Conservation (phyloP, 345 rosid genomes). For the Clausena lansium region DNA sequence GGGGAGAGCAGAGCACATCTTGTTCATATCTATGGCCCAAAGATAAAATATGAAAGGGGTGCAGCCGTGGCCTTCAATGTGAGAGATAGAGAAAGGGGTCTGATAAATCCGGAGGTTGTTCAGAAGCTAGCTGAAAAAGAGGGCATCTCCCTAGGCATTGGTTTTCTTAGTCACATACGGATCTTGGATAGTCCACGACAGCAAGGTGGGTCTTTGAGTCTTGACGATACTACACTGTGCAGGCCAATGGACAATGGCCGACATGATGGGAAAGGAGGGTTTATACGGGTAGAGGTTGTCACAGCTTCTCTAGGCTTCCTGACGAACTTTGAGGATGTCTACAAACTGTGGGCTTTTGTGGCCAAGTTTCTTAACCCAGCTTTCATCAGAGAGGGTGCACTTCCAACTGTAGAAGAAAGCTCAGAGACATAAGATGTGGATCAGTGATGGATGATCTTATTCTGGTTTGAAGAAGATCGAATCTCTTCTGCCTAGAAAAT, state of each 20-base stretch:
- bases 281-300: slow-evolving; percentile 81
- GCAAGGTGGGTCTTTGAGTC: slow-evolving; percentile 40
- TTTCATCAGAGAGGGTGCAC: slow-evolving; percentile 64
- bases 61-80: slow-evolving; percentile 93
- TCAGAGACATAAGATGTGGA: slow-evolving; percentile 43
- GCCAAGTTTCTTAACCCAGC: slow-evolving; percentile 84
- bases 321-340: slow-evolving; percentile 95
- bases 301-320: slow-evolving; percentile 95
- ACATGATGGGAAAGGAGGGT: slow-evolving; percentile 53
- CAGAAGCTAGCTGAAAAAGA: slow-evolving; percentile 93
- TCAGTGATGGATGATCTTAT: slow-evolving; percentile 14
- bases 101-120: slow-evolving; percentile 87
- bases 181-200: slow-evolving; percentile 56
- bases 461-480: slow-evolving; percentile 15
- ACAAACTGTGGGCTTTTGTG: slow-evolving; percentile 84
- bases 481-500: background rate
- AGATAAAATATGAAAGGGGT: slow-evolving; percentile 95
- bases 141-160: slow-evolving; percentile 84
- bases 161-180: slow-evolving; percentile 86
- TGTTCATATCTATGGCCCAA: slow-evolving; percentile 94
- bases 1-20: slow-evolving; percentile 58
- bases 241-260: slow-evolving; percentile 72
- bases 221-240: slow-evolving; percentile 61
- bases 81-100: slow-evolving; percentile 62
- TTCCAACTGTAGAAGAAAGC: slow-evolving; percentile 77